Base-by-base conservation (phyloP, 176 grass and related monocot species). In the Dactylis glomerata region DNA sequence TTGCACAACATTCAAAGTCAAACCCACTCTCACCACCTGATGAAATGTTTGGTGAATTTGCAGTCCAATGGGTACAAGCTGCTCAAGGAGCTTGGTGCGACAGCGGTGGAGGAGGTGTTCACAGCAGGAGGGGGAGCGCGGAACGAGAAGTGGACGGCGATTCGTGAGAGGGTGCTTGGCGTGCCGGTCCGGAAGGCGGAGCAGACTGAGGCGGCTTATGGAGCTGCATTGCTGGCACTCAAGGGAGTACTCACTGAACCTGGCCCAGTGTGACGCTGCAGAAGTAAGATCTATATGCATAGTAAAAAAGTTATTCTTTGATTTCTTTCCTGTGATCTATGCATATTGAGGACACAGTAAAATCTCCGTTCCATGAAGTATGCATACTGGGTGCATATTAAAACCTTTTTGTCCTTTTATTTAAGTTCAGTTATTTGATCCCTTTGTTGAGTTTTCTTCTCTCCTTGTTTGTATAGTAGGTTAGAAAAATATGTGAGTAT, bases 201-300 rank as follows among this genome's bases (percentile, higher is more conserved):
- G 10, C 87, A 97, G 73, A 97, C 91, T 0, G 94, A 97, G 82
- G 91, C 91, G 4, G 94, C 94, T 8, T 97, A 88, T 23, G 94
- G 94, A 81, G 85, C 94, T 10, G 94, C 94, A 16, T 36, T 92
- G 51, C 87, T 97, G 6, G 94, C 94, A 42, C 80, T 88, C 49
- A 94, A 88, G 79, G 82, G 91, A 14, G 23, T 26, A 0, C 8
- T 3, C 58, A 28, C 26, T 13, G 26, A 15, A 12, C 4, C 24
- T 16, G 13, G 61, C 50, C 6, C 14, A 52, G 0, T 52, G 50
- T 52, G 50, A 17, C 28, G 17, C 2, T 33, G 5, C 2, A 0
- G 6, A 64, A 64, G 6, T 3, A 64, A 17, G 28, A 7, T 42
- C 41, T n/a, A n/a, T n/a, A n/a, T n/a, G n/a, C n/a, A n/a, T n/a